Evolutionary conservation across 2,329 filamentous ascomycete species (phyloP).

Genomic region (Colletotrichum karsti): DNA sequence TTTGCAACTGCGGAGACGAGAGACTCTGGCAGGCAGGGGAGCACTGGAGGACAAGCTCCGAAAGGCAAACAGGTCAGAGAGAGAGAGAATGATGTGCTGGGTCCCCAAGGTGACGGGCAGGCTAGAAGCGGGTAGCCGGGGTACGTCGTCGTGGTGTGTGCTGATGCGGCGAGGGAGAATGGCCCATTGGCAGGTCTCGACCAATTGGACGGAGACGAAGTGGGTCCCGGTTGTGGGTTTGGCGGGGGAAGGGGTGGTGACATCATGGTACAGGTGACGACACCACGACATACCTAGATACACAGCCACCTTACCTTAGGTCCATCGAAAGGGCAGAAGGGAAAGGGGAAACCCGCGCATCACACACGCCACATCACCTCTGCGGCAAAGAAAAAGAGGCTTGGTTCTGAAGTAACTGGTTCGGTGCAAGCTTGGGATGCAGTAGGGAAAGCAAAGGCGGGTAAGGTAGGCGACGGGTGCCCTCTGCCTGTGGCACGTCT

Average conservation of each 20-base stretch:
- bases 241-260: slow-evolving; percentile 43
- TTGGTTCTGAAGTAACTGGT: not conserved
- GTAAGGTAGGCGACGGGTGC: not conserved
- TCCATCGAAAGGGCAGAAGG: not conserved
- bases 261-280: slow-evolving; percentile 50
- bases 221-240: slow-evolving; percentile 15
- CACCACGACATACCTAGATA: slow-evolving; percentile 31
- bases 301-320: too few species aligned
- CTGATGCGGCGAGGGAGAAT: slow-evolving; percentile 16
- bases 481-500: not conserved
- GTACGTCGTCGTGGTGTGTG: too few species aligned
- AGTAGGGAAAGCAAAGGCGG: not conserved
- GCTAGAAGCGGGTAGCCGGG: slow-evolving; percentile 19
- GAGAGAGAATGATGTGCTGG: slow-evolving; percentile 1
- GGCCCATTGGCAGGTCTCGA: slow-evolving; percentile 12
- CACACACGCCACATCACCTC: too few species aligned
- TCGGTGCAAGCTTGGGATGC: not conserved
- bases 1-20: not conserved
- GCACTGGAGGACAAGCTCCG: slow-evolving; percentile 12
- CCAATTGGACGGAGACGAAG: slow-evolving; percentile 7
- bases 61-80: not conserved
- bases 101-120: slow-evolving; percentile 2
- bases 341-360: not conserved
- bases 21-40: not conserved
- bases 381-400: not conserved